Evolutionary conservation across 768 basidiomycete genomes (phyloP).

Genomic region (Baorangia bicolor): DNA sequence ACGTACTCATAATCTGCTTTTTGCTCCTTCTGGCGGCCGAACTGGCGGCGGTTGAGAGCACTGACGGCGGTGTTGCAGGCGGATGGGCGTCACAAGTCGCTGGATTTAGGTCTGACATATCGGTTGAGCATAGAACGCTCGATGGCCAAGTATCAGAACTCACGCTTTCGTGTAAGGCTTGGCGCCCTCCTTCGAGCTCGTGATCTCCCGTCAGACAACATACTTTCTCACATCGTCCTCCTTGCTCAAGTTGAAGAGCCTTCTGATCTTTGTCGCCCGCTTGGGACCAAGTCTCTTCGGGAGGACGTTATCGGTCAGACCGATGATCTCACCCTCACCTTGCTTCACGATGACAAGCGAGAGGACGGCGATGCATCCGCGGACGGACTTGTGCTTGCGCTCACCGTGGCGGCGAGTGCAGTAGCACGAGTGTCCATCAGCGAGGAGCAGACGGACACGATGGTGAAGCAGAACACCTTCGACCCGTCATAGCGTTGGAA

Average conservation of each 20-base stretch:
- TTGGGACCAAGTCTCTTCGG: slow-evolving; percentile 97
- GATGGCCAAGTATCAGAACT: slow-evolving; percentile 32
- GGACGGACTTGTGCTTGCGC: slow-evolving; percentile 98
- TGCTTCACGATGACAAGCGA: slow-evolving; percentile 95
- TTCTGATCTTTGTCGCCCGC: slow-evolving; percentile 95
- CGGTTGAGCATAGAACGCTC: neutral
- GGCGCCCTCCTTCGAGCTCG: slow-evolving; percentile 73
- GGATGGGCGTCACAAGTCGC: slow-evolving; percentile 90
- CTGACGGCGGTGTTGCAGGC: slow-evolving; percentile 95
- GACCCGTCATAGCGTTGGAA: too few relatives aligned
- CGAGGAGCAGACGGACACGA: slow-evolving; percentile 91
- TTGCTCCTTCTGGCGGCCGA: slow-evolving; percentile 93
- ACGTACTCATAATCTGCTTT: slow-evolving; percentile 89
- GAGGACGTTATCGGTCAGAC: slow-evolving; percentile 87
- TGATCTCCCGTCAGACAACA: slow-evolving; percentile 91
- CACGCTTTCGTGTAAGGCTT: slow-evolving; percentile 98
- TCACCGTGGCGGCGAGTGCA: slow-evolving; percentile 89
- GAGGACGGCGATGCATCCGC: slow-evolving; percentile 96
- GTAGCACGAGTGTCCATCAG: slow-evolving; percentile 98
- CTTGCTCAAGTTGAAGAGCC: slow-evolving; percentile 97
- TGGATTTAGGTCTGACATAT: slow-evolving; percentile 81
- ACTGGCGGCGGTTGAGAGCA: slow-evolving; percentile 82
- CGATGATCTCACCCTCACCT: slow-evolving; percentile 86
- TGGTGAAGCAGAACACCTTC: slow-evolving; percentile 94
- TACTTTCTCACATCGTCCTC: slow-evolving; percentile 99